Conservation (phyloP, 805 yeast species). For the Pichia eremophila region DNA sequence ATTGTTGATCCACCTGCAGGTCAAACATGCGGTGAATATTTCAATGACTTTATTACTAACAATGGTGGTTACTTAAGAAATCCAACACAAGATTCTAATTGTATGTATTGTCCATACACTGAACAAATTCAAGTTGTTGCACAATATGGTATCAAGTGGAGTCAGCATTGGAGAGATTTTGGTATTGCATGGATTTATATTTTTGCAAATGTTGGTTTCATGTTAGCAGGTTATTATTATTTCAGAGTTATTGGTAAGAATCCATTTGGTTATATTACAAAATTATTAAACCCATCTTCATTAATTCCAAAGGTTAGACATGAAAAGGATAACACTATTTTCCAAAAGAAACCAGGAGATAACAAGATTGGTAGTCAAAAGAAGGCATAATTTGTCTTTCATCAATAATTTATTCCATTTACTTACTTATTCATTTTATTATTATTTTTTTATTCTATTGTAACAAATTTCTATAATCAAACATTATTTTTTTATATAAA, state of each 20-base stretch:
- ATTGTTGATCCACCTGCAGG: conserved; percentile 49
- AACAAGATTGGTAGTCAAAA: conserved; percentile 15
- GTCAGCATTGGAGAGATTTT: conserved; percentile 56
- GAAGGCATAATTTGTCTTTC: background rate
- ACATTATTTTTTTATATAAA: no score
- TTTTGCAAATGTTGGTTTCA: conserved; percentile 32
- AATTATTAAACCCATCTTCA: conserved; percentile 5
- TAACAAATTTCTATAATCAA: no score
- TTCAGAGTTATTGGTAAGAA: conserved; percentile 13
- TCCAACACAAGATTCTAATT: conserved; percentile 39
- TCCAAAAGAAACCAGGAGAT: conserved; percentile 28
- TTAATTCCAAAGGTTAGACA: conserved; percentile 30
- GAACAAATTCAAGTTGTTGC: conserved; percentile 40
- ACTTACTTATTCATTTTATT: background rate
- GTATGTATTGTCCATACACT: conserved; percentile 40
- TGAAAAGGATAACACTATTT: conserved; percentile 30
- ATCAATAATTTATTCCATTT: no score
- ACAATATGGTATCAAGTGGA: conserved; percentile 33
- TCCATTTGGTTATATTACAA: conserved; percentile 11
- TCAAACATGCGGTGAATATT: conserved; percentile 52
- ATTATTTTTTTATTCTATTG: background rate
- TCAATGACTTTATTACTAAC: conserved; percentile 28
- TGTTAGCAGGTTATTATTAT: conserved; percentile 12
- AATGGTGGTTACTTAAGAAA: conserved; percentile 50
- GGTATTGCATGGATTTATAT: conserved; percentile 55